Percentiles rank a stretch among this genome's conserved stretches.
These are phyloP conservation scores for Claviceps purpurea DNA, from an alignment of 2,329 filamentous ascomycete species.

Conservation along the genomic window DNA sequence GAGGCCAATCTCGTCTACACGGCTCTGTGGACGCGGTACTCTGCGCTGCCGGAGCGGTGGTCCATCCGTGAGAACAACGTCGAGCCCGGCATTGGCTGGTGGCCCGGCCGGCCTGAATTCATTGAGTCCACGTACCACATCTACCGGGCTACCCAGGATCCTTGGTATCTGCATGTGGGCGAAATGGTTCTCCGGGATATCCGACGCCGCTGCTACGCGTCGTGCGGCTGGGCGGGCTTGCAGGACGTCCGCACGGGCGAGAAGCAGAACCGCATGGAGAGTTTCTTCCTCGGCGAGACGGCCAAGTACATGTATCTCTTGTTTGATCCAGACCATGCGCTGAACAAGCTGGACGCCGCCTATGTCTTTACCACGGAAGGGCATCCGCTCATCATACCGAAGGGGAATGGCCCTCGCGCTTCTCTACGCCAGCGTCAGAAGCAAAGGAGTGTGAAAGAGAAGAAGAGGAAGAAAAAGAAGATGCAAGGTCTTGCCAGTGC, in stretches of 20 bases:
- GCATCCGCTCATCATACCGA: conserved; percentile 76
- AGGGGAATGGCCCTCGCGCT: no score
- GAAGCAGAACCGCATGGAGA: conserved; percentile 91
- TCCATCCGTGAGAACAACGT: conserved; percentile 73
- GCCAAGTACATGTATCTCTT: conserved; percentile 91
- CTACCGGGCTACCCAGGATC: conserved; percentile 85
- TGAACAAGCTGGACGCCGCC: conserved; percentile 75
- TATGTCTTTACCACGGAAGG: conserved; percentile 95
- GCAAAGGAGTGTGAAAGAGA: conserved; percentile 6
- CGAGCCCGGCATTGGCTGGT: conserved; percentile 82
- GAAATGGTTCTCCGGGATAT: conserved; percentile 93
- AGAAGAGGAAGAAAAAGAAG: not conserved
- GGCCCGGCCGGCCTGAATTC: conserved; percentile 90
- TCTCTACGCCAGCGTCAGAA: conserved; percentile 3
- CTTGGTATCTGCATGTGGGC: conserved; percentile 90
- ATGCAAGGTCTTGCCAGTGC: conserved; percentile 10
- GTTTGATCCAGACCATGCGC: conserved; percentile 71
- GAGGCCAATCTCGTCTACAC: conserved; percentile 83
- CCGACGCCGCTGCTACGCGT: conserved; percentile 73
- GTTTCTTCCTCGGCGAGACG: conserved; percentile 94
- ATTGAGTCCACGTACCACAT: conserved; percentile 94
- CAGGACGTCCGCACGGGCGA: conserved; percentile 73
- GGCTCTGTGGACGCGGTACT: conserved; percentile 87
- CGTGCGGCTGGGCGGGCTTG: conserved; percentile 86
- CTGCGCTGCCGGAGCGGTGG: conserved; percentile 90